Evolutionary conservation across 331 rosid species (phyloP).

Genomic region (Prunus yedoensis): DNA sequence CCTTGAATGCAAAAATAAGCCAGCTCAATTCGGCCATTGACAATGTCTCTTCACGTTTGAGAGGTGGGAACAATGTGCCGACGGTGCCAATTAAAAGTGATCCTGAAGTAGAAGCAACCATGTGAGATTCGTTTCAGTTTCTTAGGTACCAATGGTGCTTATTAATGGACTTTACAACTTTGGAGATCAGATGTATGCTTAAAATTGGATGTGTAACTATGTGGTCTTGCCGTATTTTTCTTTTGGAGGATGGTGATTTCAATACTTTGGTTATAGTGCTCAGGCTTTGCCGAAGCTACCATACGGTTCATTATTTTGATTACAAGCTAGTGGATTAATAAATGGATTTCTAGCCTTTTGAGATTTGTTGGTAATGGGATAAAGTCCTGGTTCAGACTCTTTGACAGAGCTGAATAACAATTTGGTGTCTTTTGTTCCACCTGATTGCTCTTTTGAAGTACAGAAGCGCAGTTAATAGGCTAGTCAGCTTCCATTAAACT

Average conservation of each 20-base stretch:
- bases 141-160: constrained; percentile 21
- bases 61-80: constrained; percentile 79
- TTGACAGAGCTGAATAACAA: neutral
- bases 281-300: neutral
- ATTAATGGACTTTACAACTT: constrained; percentile 5
- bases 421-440: neutral
- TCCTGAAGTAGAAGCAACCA: constrained; percentile 73
- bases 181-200: constrained; percentile 10
- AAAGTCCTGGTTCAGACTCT: neutral
- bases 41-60: constrained; percentile 88
- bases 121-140: constrained; percentile 38
- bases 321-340: constrained; percentile 2
- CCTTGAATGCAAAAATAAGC: constrained; percentile 76
- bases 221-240: constrained; percentile 17
- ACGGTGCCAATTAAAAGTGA: constrained; percentile 50
- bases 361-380: constrained; percentile 7
- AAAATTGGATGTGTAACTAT: constrained; percentile 1
- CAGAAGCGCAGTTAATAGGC: neutral
- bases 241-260: constrained; percentile 10
- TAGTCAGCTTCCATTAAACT: neutral
- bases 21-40: constrained; percentile 95
- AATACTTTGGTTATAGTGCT: neutral
- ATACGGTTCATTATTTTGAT: neutral
- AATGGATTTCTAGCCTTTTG: constrained; percentile 1
- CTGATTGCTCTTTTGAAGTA: neutral